Evolutionary conservation across 306 rosid genomes (phyloP).

Genomic region (Prunus persica): DNA sequence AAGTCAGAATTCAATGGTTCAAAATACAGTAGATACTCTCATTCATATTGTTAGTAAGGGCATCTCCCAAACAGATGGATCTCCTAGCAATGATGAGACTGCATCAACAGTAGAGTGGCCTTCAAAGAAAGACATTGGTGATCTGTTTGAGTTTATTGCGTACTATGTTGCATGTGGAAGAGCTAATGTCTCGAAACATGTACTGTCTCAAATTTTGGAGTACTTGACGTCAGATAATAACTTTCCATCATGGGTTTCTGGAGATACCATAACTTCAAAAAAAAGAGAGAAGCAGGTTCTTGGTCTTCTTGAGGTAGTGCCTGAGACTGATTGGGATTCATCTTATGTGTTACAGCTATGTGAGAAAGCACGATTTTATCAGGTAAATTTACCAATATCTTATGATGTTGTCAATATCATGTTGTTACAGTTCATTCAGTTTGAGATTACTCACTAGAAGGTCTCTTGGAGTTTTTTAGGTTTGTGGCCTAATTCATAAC

Average conservation of each 20-base stretch:
- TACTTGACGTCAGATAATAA: constrained; percentile 59
- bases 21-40: constrained; percentile 72
- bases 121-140: constrained; percentile 61
- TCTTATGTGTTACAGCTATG: constrained; percentile 70
- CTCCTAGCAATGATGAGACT: constrained; percentile 32
- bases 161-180: constrained; percentile 70
- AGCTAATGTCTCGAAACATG: constrained; percentile 62
- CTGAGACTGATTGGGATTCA: constrained; percentile 74
- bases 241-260: constrained; percentile 33
- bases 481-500: constrained; percentile 86
- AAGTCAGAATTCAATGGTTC: constrained; percentile 53
- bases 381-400: constrained; percentile 44
- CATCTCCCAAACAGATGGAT: constrained; percentile 42
- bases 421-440: constrained; percentile 19
- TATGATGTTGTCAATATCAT: constrained; percentile 21
- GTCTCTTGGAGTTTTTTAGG: constrained; percentile 43
- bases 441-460: constrained; percentile 18
- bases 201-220: constrained; percentile 68
- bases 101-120: constrained; percentile 53
- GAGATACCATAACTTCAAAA: constrained; percentile 41
- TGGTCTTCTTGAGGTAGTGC: constrained; percentile 77
- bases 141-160: constrained; percentile 75
- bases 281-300: constrained; percentile 85
- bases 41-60: constrained; percentile 51
- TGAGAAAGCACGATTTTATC: constrained; percentile 70